phyloP scores from a whole-genome alignment of 2,329 filamentous ascomycete species.

The Colletotrichum sp. region DNA sequence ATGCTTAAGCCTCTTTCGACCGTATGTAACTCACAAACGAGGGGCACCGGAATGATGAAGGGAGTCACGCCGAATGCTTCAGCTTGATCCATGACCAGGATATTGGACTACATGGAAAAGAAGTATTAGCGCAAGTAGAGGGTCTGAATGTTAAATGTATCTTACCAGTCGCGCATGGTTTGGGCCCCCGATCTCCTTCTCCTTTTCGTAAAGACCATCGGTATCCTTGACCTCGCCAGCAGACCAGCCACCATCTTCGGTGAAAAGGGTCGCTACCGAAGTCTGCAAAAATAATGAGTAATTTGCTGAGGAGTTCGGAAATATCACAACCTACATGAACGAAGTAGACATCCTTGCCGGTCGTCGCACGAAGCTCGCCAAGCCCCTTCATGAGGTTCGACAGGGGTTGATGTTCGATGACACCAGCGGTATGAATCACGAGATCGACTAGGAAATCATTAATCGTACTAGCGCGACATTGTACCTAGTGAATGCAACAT shows the following conservation, averaged over 20 bases:
- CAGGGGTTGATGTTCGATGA: conserved; percentile 28
- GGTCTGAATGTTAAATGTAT: background rate
- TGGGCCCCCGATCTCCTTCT: conserved; percentile 29
- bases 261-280: conserved; percentile 30
- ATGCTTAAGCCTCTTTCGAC: background rate
- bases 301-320: background rate
- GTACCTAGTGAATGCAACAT: background rate
- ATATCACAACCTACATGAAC: conserved; percentile 16
- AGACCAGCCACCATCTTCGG: conserved; percentile 34
- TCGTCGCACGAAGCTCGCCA: conserved; percentile 29
- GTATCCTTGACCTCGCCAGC: conserved; percentile 33
- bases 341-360: conserved; percentile 31
- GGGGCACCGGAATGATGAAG: conserved; percentile 31
- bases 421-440: conserved; percentile 38
- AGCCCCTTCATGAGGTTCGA: conserved; percentile 37
- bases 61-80: conserved; percentile 31
- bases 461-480: too few relatives aligned
- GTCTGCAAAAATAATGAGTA: conserved; percentile 23
- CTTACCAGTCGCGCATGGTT: conserved; percentile 33
- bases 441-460: conserved; percentile 34
- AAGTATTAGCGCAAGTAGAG: background rate
- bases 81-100: conserved; percentile 30
- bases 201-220: conserved; percentile 31
- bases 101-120: conserved; percentile 27
- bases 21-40: conserved; percentile 27